Percentiles rank a stretch among this genome's conserved stretches.
Conservation (phyloP, 1,284 basidiomycete genomes). For the Leccinum insolens region DNA sequence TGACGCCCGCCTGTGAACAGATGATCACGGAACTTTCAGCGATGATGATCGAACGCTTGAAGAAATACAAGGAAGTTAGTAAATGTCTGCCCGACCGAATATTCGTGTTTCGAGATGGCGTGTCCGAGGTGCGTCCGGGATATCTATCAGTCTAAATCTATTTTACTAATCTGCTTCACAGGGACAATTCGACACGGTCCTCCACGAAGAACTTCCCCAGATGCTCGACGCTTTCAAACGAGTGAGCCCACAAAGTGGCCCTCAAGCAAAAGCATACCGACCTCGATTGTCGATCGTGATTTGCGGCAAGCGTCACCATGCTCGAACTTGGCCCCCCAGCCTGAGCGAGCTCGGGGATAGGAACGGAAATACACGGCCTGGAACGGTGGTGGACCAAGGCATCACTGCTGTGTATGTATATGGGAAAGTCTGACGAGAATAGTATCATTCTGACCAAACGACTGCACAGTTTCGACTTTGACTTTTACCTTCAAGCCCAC, state of each 20-base stretch:
- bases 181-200: slow-evolving; percentile 71
- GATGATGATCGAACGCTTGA: too few species aligned
- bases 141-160: slow-evolving; percentile 6
- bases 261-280: slow-evolving; percentile 47
- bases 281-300: slow-evolving; percentile 73
- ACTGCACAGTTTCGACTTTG: slow-evolving; percentile 25
- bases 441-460: background rate
- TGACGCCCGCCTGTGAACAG: slow-evolving; percentile 35
- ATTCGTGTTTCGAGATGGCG: too few species aligned
- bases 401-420: slow-evolving; percentile 62
- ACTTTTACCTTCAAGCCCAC: slow-evolving; percentile 78
- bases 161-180: slow-evolving; percentile 31
- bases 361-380: slow-evolving; percentile 74
- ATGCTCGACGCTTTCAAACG: slow-evolving; percentile 62
- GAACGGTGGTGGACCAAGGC: slow-evolving; percentile 76
- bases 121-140: slow-evolving; percentile 8
- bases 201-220: slow-evolving; percentile 60
- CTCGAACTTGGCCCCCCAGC: slow-evolving; percentile 60
- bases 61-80: too few species aligned
- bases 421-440: background rate
- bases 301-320: slow-evolving; percentile 82
- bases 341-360: slow-evolving; percentile 43
- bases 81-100: too few species aligned
- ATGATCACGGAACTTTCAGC: slow-evolving; percentile 56
- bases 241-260: slow-evolving; percentile 38